phyloP scores from a whole-genome alignment of 192 early-diverging fungal species.

The Kickxella alabastrina region DNA sequence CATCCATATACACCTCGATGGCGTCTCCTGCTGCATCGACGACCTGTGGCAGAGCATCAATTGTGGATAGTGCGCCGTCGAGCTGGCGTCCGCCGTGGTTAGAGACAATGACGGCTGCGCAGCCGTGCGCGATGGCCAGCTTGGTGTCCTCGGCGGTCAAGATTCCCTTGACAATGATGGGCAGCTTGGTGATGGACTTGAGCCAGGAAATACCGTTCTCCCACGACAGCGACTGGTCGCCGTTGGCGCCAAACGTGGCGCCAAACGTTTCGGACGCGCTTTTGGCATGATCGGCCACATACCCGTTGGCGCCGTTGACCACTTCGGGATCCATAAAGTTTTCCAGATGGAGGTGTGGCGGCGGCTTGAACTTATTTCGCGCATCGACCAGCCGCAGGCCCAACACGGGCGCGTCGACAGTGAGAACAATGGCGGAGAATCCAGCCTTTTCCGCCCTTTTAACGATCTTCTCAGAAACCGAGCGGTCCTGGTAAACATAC shows the following conservation, averaged over 20 bases:
- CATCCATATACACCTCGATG: conserved; percentile 91
- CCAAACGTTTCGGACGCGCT: conserved; percentile 43
- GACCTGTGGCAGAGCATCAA: conserved; percentile 88
- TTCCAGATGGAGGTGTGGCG: conserved; percentile 58
- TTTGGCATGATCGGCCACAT: conserved; percentile 2
- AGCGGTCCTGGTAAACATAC: conserved; percentile 74
- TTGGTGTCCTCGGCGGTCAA: conserved; percentile 87
- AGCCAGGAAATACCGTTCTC: conserved; percentile 83
- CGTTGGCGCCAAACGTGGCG: conserved; percentile 42
- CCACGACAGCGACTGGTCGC: conserved; percentile 82
- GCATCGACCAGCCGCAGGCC: conserved; percentile 58
- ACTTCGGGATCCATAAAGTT: conserved; percentile 55
- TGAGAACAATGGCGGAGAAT: conserved; percentile 65
- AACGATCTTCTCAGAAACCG: conserved; percentile 62
- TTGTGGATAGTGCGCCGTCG: conserved; percentile 71
- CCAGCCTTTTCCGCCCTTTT: conserved; percentile 70
- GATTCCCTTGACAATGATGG: conserved; percentile 91
- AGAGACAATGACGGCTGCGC: conserved; percentile 82
- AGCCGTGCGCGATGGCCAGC: conserved; percentile 72
- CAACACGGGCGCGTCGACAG: conserved; percentile 58
- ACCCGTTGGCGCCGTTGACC: conserved; percentile 9
- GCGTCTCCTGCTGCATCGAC: conserved; percentile 64
- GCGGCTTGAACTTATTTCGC: conserved; percentile 60
- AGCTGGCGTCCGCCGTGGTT: conserved; percentile 98
- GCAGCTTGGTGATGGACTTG: conserved; percentile 73